These are phyloP conservation scores for Candida lessepsii DNA, from an alignment of 805 yeast species.

Conservation along the genomic window DNA sequence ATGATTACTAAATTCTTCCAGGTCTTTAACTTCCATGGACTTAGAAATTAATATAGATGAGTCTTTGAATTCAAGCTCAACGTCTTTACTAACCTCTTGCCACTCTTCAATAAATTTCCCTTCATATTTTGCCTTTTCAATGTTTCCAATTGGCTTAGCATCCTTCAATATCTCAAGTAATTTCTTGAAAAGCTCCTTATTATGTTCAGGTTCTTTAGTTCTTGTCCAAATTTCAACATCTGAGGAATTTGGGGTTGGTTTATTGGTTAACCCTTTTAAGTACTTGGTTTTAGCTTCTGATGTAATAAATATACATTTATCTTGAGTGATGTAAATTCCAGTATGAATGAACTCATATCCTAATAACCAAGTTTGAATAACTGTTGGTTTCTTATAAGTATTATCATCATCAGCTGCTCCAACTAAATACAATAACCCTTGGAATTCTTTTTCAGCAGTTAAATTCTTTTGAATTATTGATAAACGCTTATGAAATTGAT, in stretches of 20 bases:
- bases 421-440: conserved; percentile 55
- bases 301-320: conserved; percentile 65
- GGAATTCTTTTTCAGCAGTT: conserved; percentile 20
- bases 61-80: conserved; percentile 45
- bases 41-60: conserved; percentile 50
- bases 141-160: conserved; percentile 53
- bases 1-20: conserved; percentile 64
- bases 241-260: conserved; percentile 38
- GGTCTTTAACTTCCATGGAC: conserved; percentile 73
- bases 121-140: conserved; percentile 71
- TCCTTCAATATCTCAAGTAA: conserved; percentile 48
- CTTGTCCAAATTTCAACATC: conserved; percentile 64
- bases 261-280: conserved; percentile 54
- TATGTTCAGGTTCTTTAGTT: conserved; percentile 77
- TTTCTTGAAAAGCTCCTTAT: conserved; percentile 61
- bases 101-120: conserved; percentile 88
- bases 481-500: conserved; percentile 53
- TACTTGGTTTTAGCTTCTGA: conserved; percentile 84
- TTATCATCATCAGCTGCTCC: conserved; percentile 88
- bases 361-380: conserved; percentile 84
- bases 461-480: conserved; percentile 38
- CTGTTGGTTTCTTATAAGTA: conserved; percentile 85
- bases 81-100: conserved; percentile 42
- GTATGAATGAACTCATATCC: conserved; percentile 98
- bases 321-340: conserved; percentile 60